These are phyloP conservation scores for Aspergillus awamori DNA, from an alignment of 2,329 filamentous ascomycete genomes.

Conservation along the genomic window DNA sequence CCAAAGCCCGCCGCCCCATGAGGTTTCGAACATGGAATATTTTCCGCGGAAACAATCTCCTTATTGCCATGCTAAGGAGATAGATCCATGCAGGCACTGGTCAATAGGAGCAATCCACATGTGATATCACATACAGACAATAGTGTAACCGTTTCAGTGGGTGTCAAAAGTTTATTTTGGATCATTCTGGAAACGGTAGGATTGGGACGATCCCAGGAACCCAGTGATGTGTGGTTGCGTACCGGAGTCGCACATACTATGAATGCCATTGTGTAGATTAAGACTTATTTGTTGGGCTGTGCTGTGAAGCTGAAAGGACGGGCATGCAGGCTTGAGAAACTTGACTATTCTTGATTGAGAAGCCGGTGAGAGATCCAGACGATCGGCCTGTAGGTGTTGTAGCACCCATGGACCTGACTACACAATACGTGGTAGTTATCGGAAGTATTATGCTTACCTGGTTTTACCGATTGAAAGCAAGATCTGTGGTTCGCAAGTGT, in stretches of 20 bases:
- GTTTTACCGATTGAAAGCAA: neutral
- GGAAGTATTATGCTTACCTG: neutral
- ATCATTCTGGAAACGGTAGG: constrained; percentile 1
- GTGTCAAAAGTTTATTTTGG: constrained; percentile 2
- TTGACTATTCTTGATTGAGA: neutral
- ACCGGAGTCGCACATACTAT: neutral
- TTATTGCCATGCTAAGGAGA: neutral
- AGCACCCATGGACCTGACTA: neutral
- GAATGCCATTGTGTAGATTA: neutral
- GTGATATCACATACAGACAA: constrained; percentile 14
- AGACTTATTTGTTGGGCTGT: neutral
- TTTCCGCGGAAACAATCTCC: neutral
- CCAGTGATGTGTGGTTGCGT: neutral
- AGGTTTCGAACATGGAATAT: neutral
- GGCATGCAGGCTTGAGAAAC: neutral
- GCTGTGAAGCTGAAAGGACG: neutral
- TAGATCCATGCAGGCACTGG: constrained; percentile 1
- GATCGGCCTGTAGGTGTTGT: neutral
- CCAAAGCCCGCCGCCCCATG: neutral
- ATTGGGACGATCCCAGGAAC: neutral
- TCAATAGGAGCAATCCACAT: constrained; percentile 2
- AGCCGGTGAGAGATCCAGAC: neutral
- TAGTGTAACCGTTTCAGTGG: constrained; percentile 12
- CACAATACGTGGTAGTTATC: neutral
- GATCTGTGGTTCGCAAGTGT: neutral